These are phyloP conservation scores for Anthracocystis walkeri DNA, from an alignment of 1,284 basidiomycete species.

Conservation along the genomic window DNA sequence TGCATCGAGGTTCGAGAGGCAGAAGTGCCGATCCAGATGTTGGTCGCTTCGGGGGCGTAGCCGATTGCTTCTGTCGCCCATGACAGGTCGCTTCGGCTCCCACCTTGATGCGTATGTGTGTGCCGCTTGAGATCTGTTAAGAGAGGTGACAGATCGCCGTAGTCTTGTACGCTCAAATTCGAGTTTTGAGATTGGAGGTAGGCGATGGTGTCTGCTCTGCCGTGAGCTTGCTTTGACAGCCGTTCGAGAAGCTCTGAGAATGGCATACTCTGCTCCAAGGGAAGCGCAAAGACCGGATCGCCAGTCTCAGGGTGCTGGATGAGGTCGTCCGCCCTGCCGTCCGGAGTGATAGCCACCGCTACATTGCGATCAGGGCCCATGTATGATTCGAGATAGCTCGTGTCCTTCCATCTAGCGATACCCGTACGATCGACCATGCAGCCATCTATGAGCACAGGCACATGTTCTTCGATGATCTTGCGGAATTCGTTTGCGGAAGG, in stretches of 20 bases:
- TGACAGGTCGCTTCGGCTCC: constrained; percentile 23
- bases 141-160: constrained; percentile 57
- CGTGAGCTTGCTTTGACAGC: constrained; percentile 19
- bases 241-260: constrained; percentile 41
- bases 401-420: constrained; percentile 48
- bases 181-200: constrained; percentile 65
- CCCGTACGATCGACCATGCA: constrained; percentile 30
- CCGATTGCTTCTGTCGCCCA: constrained; percentile 61
- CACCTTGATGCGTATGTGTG: neutral
- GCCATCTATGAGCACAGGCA: constrained; percentile 46
- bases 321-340: constrained; percentile 63
- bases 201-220: constrained; percentile 31
- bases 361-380: constrained; percentile 50
- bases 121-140: constrained; percentile 35
- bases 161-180: constrained; percentile 52
- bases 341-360: constrained; percentile 57
- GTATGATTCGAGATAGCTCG: constrained; percentile 37
- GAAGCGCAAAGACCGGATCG: constrained; percentile 56
- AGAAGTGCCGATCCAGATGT: constrained; percentile 62
- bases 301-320: constrained; percentile 22
- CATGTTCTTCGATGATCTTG: constrained; percentile 33
- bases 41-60: constrained; percentile 57
- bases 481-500: constrained; percentile 23
- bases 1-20: constrained; percentile 49
- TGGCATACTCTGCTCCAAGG: constrained; percentile 42